These are phyloP conservation scores for Elaeagnus macrophylla DNA, from an alignment of 306 rosid species.

Conservation along the genomic window DNA sequence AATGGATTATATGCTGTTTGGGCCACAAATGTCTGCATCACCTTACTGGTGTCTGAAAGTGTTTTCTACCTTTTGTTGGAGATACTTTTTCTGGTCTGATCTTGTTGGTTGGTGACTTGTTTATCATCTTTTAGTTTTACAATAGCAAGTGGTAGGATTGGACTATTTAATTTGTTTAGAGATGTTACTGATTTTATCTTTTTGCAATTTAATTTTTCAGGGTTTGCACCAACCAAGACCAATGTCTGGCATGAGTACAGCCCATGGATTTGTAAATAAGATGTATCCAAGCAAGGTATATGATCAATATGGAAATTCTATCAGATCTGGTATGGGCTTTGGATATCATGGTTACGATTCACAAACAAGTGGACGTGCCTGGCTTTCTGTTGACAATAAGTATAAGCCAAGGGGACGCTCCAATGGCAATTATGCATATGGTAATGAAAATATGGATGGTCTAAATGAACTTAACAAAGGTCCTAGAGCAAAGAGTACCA, in stretches of 20 bases:
- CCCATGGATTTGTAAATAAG: slow-evolving; percentile 56
- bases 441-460: slow-evolving; percentile 83
- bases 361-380: slow-evolving; percentile 56
- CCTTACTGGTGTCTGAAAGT: too few relatives aligned
- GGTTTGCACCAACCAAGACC: slow-evolving; percentile 92
- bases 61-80: too few relatives aligned
- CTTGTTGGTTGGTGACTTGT: too few relatives aligned
- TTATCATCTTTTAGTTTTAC: too few relatives aligned
- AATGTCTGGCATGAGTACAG: slow-evolving; percentile 57
- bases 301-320: slow-evolving; percentile 60
- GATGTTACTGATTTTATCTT: background rate
- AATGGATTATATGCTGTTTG: too few relatives aligned
- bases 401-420: slow-evolving; percentile 72
- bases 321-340: slow-evolving; percentile 75
- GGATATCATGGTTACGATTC: slow-evolving; percentile 83
- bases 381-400: slow-evolving; percentile 81
- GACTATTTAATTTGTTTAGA: too few relatives aligned
- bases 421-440: slow-evolving; percentile 65
- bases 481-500: slow-evolving; percentile 77
- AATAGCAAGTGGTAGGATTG: too few relatives aligned
- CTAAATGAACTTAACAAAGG: slow-evolving; percentile 85
- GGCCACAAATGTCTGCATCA: too few relatives aligned
- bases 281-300: slow-evolving; percentile 72
- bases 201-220: slow-evolving; percentile 19
- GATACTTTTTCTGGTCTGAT: too few relatives aligned